Conservation (phyloP, 352 stramenopile genomes). For the Peronosclerospora sorghi region DNA sequence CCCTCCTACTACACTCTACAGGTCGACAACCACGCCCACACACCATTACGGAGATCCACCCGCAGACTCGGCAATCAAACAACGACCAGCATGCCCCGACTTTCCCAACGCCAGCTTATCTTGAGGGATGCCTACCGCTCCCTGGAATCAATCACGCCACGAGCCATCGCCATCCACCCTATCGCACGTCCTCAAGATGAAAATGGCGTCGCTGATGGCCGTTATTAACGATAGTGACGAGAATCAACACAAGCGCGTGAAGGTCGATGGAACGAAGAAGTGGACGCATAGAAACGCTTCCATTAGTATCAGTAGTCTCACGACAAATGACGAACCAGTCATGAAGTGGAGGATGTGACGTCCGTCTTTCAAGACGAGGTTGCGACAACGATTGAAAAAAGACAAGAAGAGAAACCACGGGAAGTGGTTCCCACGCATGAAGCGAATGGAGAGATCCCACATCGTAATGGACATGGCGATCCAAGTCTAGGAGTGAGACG, state of each 20-base stretch:
- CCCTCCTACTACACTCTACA: too few relatives aligned
- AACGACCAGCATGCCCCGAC: too few relatives aligned
- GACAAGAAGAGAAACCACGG: slow-evolving; percentile 24
- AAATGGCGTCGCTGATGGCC: slow-evolving; percentile 41
- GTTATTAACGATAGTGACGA: slow-evolving; percentile 14
- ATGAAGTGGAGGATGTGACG: not conserved
- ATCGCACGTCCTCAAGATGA: slow-evolving; percentile 22
- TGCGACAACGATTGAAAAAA: slow-evolving; percentile 22
- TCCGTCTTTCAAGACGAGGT: slow-evolving; percentile 10
- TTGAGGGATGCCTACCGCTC: too few relatives aligned
- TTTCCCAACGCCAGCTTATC: too few relatives aligned
- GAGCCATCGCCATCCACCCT: not conserved
- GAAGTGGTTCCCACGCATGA: not conserved
- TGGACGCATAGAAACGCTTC: slow-evolving; percentile 7
- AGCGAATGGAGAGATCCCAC: slow-evolving; percentile 12
- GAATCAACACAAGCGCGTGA: slow-evolving; percentile 44
- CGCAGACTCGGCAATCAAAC: too few relatives aligned
- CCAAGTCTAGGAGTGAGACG: slow-evolving; percentile 8
- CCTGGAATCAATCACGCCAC: not conserved
- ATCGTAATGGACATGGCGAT: slow-evolving; percentile 12
- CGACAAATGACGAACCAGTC: slow-evolving; percentile 1
- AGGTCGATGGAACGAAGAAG: slow-evolving; percentile 18
- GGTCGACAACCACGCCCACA: too few relatives aligned
- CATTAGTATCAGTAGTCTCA: slow-evolving; percentile 16
- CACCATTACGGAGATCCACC: too few relatives aligned